phyloP scores from a whole-genome alignment of 768 basidiomycete genomes.

The Tricholoma hemisulphureum region DNA sequence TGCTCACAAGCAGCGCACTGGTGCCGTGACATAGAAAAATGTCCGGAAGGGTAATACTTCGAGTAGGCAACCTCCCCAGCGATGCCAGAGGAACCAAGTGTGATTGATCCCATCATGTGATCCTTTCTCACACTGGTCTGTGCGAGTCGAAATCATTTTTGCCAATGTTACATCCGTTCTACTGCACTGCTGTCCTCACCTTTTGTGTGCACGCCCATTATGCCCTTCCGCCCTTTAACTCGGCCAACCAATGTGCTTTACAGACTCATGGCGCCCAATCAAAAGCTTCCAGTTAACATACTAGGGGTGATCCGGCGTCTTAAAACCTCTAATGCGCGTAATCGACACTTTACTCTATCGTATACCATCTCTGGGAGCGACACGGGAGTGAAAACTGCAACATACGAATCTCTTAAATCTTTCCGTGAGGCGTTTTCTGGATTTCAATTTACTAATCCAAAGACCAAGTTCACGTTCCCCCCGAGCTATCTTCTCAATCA shows the following conservation, averaged over 20 bases:
- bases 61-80: too few species aligned
- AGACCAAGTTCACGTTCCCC: background rate
- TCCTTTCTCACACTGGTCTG: too few species aligned
- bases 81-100: too few species aligned
- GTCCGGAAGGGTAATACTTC: too few species aligned
- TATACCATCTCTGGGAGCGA: background rate
- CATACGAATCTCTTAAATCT: background rate
- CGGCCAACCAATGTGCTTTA: background rate
- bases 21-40: too few species aligned
- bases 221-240: background rate
- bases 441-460: background rate
- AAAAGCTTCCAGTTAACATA: background rate
- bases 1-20: too few species aligned
- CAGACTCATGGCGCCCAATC: background rate
- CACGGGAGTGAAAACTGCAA: background rate
- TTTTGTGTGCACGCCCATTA: background rate
- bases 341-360: background rate
- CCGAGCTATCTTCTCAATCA: background rate
- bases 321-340: background rate
- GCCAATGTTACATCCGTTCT: background rate
- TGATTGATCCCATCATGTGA: too few species aligned
- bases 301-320: background rate
- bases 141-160: background rate
- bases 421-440: background rate
- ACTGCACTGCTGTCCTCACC: background rate